phyloP scores from a whole-genome alignment of 257 asterid genomes.

The Euphrasia confusa region DNA sequence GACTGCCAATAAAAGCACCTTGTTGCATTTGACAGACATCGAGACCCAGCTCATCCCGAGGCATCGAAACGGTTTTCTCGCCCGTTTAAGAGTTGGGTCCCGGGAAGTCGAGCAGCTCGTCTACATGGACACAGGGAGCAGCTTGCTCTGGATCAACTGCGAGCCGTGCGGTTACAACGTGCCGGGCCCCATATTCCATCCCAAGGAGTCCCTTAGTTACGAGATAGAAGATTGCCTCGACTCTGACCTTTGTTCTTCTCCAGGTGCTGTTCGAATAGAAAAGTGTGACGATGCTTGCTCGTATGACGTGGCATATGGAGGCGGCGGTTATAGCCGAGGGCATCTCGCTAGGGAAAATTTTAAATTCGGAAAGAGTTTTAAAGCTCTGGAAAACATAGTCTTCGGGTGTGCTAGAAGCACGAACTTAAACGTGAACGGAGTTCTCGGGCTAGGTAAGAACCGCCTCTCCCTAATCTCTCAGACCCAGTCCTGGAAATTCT shows the following conservation, averaged over 20 bases:
- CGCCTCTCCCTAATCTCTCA: background rate
- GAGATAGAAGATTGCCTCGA: background rate
- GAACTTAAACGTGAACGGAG: constrained; percentile 2
- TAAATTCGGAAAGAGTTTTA: background rate
- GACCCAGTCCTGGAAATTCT: background rate
- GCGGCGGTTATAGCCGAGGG: background rate
- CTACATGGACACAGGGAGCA: constrained; percentile 9
- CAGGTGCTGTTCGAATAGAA: background rate
- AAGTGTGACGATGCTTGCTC: background rate
- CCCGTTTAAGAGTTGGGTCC: background rate
- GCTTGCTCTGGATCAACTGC: constrained; percentile 4
- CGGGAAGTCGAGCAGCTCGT: background rate
- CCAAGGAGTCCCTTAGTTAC: background rate
- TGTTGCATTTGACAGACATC: background rate
- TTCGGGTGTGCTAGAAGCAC: background rate
- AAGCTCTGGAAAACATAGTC: background rate
- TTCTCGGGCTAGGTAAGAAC: background rate
- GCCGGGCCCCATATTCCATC: background rate
- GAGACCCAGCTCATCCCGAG: background rate
- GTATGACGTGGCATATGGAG: background rate
- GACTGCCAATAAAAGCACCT: too few species aligned
- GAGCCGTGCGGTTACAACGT: background rate
- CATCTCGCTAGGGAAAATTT: background rate
- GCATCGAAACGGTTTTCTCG: background rate
- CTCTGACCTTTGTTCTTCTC: background rate